phyloP scores from a whole-genome alignment of 2,329 filamentous ascomycete genomes.

The Didymella sp. region DNA sequence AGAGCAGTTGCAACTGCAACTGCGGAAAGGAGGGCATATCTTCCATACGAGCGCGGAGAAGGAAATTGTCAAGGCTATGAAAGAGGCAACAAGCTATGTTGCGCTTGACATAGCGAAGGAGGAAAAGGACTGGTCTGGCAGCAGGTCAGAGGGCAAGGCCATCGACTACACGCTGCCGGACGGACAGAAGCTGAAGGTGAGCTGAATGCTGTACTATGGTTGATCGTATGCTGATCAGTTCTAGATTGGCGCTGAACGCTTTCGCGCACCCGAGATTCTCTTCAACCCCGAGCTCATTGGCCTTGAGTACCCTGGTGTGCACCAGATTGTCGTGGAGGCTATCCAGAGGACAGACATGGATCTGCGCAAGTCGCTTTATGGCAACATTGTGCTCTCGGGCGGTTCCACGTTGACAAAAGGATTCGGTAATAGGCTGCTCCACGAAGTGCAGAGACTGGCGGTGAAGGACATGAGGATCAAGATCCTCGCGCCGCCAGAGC shows the following conservation, averaged over 20 bases:
- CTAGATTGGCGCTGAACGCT: conserved; percentile 89
- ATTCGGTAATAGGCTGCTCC: conserved; percentile 89
- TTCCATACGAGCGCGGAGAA: conserved; percentile 99
- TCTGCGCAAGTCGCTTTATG: conserved; percentile 89
- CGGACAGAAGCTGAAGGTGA: conserved; percentile 88
- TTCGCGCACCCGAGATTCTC: conserved; percentile 94
- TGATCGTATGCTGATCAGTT: conserved; percentile 30
- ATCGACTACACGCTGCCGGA: conserved; percentile 91
- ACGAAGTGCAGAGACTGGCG: conserved; percentile 89
- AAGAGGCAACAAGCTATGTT: conserved; percentile 92
- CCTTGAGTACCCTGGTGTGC: conserved; percentile 93
- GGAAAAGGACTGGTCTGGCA: conserved; percentile 90
- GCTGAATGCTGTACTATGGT: conserved; percentile 15
- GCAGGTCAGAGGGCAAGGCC: conserved; percentile 78
- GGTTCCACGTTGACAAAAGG: conserved; percentile 96
- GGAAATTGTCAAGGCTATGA: conserved; percentile 96
- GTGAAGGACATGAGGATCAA: conserved; percentile 99
- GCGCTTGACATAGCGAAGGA: conserved; percentile 89
- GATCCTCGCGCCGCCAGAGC: conserved; percentile 96
- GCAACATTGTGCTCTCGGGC: conserved; percentile 96
- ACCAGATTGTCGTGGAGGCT: conserved; percentile 96
- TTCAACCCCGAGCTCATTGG: conserved; percentile 98
- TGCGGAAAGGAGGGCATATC: conserved; percentile 90
- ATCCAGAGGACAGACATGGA: conserved; percentile 96
- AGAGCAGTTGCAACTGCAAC: conserved; percentile 87